Evolutionary conservation across 2,329 filamentous ascomycete species (phyloP).

Genomic region (Aspergillus calidoustus): DNA sequence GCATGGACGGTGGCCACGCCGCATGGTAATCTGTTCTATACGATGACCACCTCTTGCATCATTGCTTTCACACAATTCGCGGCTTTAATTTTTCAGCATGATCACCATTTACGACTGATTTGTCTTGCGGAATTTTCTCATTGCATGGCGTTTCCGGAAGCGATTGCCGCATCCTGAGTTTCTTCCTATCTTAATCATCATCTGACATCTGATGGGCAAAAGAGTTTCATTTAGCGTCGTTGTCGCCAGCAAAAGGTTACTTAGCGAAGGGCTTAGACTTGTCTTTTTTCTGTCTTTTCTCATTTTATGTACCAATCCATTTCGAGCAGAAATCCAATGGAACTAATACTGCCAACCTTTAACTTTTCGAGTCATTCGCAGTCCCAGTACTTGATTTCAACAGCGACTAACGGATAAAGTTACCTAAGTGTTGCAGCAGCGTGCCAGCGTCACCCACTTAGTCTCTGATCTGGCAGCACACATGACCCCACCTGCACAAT

Average conservation of each 20-base stretch:
- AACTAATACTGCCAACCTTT: not conserved
- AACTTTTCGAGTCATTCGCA: not conserved
- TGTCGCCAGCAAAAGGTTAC: constrained; percentile 10
- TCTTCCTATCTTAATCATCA: constrained; percentile 8
- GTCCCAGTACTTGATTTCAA: not conserved
- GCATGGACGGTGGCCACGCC: constrained; percentile 59
- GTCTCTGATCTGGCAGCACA: constrained; percentile 23
- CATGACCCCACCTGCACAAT: constrained; percentile 18
- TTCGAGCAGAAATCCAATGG: not conserved
- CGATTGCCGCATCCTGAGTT: not conserved
- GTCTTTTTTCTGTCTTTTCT: constrained; percentile 7
- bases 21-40: constrained; percentile 51
- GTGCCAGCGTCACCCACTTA: constrained; percentile 11
- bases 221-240: constrained; percentile 15
- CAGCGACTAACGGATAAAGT: constrained; percentile 20
- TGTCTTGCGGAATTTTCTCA: not conserved
- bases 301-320: constrained; percentile 13
- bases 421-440: constrained; percentile 18
- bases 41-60: not conserved
- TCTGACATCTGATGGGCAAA: constrained; percentile 6
- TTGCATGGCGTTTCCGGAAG: constrained; percentile 7
- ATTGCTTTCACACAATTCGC: constrained; percentile 7
- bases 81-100: constrained; percentile 6
- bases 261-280: constrained; percentile 16
- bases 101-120: not conserved